A percentile compares a stretch with the other conserved stretches of the same genome.
These are phyloP conservation scores for Plenodomus lindquistii DNA, from an alignment of 2,329 filamentous ascomycete species.

Conservation along the genomic window DNA sequence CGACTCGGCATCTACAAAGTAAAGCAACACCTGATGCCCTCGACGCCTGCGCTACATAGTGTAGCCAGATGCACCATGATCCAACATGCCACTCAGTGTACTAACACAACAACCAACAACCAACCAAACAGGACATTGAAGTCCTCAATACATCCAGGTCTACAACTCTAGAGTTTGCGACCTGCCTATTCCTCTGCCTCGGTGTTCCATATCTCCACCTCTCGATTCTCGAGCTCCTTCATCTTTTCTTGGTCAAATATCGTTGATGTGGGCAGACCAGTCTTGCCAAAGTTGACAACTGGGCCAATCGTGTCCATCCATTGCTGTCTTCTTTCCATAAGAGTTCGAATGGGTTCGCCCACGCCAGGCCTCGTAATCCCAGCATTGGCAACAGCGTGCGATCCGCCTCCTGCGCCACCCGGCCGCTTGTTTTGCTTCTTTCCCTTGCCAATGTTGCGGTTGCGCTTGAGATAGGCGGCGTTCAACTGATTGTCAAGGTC, in stretches of 20 bases:
- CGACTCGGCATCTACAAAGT: too few species aligned
- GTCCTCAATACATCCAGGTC: background rate
- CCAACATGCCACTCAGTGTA: too few species aligned
- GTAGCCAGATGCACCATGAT: too few species aligned
- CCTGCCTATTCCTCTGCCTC: conserved; percentile 63
- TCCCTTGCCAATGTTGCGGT: conserved; percentile 88
- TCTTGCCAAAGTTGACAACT: conserved; percentile 82
- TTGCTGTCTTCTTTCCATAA: conserved; percentile 87
- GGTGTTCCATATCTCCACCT: conserved; percentile 81
- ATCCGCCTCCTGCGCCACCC: conserved; percentile 74
- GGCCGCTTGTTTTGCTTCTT: conserved; percentile 82
- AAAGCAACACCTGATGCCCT: too few species aligned
- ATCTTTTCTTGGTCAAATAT: conserved; percentile 78
- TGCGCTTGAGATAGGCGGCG: conserved; percentile 92
- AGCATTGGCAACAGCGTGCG: conserved; percentile 54
- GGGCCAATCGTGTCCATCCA: conserved; percentile 92
- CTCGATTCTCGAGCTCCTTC: conserved; percentile 72
- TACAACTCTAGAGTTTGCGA: background rate
- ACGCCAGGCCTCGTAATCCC: conserved; percentile 61
- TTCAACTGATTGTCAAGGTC: conserved; percentile 95
- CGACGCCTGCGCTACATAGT: too few species aligned
- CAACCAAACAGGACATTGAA: too few species aligned
- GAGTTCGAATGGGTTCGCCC: conserved; percentile 83
- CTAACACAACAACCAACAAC: too few species aligned
- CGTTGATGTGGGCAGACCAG: conserved; percentile 73